phyloP scores from a whole-genome alignment of 2,329 filamentous ascomycete species.

The Plenodomus tracheiphilus region DNA sequence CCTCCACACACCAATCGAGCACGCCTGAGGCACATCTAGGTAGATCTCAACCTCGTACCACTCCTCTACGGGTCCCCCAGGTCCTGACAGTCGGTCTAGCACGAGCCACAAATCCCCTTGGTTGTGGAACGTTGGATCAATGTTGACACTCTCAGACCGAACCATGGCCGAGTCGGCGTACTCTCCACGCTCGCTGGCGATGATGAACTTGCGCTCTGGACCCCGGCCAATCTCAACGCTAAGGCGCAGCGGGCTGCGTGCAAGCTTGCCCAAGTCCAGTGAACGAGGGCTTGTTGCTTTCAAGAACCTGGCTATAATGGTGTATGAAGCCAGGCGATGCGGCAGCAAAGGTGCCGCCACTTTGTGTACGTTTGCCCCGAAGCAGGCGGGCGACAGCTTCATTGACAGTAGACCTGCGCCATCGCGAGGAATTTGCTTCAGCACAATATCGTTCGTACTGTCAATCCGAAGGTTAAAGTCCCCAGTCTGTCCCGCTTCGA shows the following conservation, averaged over 20 bases:
- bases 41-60: conserved; percentile 56
- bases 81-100: conserved; percentile 74
- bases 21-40: conserved; percentile 49
- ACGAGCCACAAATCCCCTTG: conserved; percentile 74
- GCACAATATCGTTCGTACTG: conserved; percentile 59
- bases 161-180: conserved; percentile 71
- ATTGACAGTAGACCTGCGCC: conserved; percentile 73
- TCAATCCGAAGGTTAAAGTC: conserved; percentile 76
- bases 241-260: conserved; percentile 63
- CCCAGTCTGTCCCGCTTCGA: conserved; percentile 76
- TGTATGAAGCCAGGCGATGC: conserved; percentile 63
- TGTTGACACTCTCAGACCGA: conserved; percentile 72
- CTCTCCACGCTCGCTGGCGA: conserved; percentile 70
- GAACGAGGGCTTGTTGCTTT: conserved; percentile 33
- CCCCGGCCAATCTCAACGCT: conserved; percentile 74
- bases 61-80: conserved; percentile 51
- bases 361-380: conserved; percentile 54
- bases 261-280: conserved; percentile 29
- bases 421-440: conserved; percentile 69
- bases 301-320: conserved; percentile 56
- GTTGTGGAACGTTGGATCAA: conserved; percentile 64
- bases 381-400: conserved; percentile 59
- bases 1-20: conserved; percentile 52
- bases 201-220: conserved; percentile 66
- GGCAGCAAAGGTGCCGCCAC: conserved; percentile 57